Conservation (phyloP, 1,284 basidiomycete species). For the Ceratobasidium papillatum region DNA sequence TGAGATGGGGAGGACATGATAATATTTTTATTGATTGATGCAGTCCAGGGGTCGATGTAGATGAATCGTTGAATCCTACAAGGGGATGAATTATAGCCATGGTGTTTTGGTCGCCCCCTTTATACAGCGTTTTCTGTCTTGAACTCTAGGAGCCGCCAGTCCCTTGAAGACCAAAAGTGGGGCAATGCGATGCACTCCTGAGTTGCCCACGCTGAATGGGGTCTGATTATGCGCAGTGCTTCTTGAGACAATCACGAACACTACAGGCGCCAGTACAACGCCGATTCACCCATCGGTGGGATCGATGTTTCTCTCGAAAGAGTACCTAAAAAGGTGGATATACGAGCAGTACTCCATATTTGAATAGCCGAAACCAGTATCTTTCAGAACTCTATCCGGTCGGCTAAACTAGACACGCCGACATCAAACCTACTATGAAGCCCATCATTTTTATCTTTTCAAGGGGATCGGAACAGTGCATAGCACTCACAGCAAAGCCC, state of each 20-base stretch:
- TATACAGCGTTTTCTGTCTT: background rate
- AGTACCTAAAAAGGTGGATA: background rate
- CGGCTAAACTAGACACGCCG: background rate
- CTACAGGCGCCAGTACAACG: background rate
- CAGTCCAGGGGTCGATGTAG: no score
- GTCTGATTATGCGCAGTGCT: conserved; percentile 7
- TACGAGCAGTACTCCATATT: background rate
- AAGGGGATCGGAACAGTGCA: background rate
- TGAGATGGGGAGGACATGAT: conserved; percentile 13
- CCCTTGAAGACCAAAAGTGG: background rate
- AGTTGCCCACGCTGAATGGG: conserved; percentile 13
- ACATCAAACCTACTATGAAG: background rate
- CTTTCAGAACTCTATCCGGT: background rate
- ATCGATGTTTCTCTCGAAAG: conserved; percentile 10
- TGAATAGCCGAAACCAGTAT: background rate
- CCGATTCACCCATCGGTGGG: background rate
- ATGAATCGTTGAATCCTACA: background rate
- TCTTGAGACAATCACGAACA: conserved; percentile 17
- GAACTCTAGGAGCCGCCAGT: background rate
- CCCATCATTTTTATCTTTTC: background rate
- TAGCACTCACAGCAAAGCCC: background rate
- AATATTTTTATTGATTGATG: background rate
- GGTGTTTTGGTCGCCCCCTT: background rate
- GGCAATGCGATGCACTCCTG: conserved; percentile 24
- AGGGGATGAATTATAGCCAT: background rate